Conservation (phyloP, 768 basidiomycete genomes). For the Phaffia tasmanica region DNA sequence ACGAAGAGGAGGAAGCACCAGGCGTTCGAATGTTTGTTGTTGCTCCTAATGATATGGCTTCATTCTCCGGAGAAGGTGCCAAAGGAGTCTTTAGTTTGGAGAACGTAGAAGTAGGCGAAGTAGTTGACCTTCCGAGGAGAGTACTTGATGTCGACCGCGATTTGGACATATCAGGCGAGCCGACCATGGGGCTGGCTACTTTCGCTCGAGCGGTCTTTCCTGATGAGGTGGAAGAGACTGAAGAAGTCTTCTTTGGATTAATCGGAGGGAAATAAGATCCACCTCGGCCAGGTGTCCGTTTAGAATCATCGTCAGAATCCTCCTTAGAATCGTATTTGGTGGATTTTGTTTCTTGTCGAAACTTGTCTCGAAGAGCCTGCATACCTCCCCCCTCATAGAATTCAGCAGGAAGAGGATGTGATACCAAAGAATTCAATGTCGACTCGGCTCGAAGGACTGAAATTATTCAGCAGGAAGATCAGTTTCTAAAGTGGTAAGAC, state of each 20-base stretch:
- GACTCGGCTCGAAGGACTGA: constrained; percentile 84
- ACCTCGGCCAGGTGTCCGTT: constrained; percentile 7
- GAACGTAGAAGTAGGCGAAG: neutral
- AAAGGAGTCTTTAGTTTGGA: constrained; percentile 20
- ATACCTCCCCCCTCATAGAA: constrained; percentile 92
- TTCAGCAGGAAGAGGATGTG: constrained; percentile 76
- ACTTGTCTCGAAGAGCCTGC: constrained; percentile 78
- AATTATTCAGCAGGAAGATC: neutral
- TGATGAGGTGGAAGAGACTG: neutral
- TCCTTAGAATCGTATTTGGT: constrained; percentile 14
- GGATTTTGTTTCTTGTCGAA: constrained; percentile 43
- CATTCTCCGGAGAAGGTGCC: constrained; percentile 33
- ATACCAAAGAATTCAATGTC: constrained; percentile 91
- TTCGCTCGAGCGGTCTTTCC: neutral
- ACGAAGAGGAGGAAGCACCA: constrained; percentile 23
- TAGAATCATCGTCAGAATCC: constrained; percentile 1
- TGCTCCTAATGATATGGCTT: constrained; percentile 19
- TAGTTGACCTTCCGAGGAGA: neutral
- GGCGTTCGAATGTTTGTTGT: neutral
- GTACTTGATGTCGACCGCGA: too few species aligned
- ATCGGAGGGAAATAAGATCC: constrained; percentile 30
- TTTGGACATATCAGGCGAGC: too few species aligned
- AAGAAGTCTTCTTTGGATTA: constrained; percentile 4
- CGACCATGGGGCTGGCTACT: neutral
- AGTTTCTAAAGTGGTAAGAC: neutral